phyloP scores from a whole-genome alignment of 1,284 basidiomycete genomes.

The Phlebopus sp. region DNA sequence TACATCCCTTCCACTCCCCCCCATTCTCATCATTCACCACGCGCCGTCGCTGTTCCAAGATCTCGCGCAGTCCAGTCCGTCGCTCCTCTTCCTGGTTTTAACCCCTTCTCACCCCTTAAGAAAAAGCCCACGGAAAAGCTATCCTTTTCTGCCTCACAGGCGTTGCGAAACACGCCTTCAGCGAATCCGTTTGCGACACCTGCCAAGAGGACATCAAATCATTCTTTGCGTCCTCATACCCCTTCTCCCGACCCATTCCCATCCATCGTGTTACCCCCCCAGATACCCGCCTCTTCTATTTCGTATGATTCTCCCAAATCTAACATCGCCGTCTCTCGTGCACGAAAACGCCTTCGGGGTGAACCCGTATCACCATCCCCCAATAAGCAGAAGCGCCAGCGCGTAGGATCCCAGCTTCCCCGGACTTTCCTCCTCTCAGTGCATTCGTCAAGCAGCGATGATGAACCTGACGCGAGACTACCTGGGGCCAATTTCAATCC shows the following conservation, averaged over 20 bases:
- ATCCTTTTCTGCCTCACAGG: conserved; percentile 7
- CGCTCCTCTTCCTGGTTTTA: conserved; percentile 52
- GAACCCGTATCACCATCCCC: conserved; percentile 80
- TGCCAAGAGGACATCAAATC: conserved; percentile 38
- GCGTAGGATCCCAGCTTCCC: conserved; percentile 35
- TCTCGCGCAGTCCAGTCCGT: conserved; percentile 49
- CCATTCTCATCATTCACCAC: conserved; percentile 26
- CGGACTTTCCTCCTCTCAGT: conserved; percentile 30
- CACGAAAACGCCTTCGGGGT: conserved; percentile 75
- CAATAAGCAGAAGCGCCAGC: conserved; percentile 67
- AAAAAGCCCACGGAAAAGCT: conserved; percentile 40
- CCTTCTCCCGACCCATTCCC: conserved; percentile 41
- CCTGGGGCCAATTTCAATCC: conserved; percentile 34
- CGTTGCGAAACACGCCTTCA: conserved; percentile 15
- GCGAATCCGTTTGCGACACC: conserved; percentile 58
- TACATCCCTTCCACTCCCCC: conserved; percentile 34
- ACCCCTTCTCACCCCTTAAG: conserved; percentile 78
- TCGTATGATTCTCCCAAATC: conserved; percentile 24
- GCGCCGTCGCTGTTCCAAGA: conserved; percentile 38
- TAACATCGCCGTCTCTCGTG: conserved; percentile 54
- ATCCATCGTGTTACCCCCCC: conserved; percentile 28
- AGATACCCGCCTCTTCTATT: conserved; percentile 19
- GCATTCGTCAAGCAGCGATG: conserved; percentile 36
- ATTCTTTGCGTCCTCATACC: conserved; percentile 26
- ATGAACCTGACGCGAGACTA: conserved; percentile 35